Conservation (phyloP, 2,329 filamentous ascomycete species). For the Monilinia vaccinii-corymbosi region DNA sequence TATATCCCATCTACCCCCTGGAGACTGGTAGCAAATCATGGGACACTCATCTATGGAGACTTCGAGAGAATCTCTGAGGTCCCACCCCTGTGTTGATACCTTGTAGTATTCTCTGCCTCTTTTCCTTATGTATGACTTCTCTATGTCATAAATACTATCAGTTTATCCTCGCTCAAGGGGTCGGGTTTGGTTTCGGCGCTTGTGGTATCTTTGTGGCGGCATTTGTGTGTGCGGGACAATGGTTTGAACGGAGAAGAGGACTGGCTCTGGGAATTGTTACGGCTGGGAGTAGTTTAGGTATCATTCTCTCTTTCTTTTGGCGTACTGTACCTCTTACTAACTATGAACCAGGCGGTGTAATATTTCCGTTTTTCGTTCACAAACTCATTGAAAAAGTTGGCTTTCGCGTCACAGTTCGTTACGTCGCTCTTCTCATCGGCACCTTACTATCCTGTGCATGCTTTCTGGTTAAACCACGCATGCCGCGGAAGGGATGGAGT, state of each 20-base stretch:
- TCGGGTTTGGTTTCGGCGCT: constrained; percentile 37
- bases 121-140: constrained; percentile 55
- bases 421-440: background rate
- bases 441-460: background rate
- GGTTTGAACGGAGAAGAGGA: constrained; percentile 38
- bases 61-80: constrained; percentile 34
- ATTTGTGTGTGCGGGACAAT: constrained; percentile 35
- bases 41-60: constrained; percentile 12
- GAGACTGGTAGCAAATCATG: constrained; percentile 12
- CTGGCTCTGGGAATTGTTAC: constrained; percentile 39
- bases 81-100: constrained; percentile 44
- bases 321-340: background rate
- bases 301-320: constrained; percentile 35
- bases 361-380: constrained; percentile 1
- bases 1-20: constrained; percentile 15
- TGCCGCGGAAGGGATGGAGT: background rate
- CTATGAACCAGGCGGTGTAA: constrained; percentile 25
- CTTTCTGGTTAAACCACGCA: background rate
- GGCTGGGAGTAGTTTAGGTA: constrained; percentile 38
- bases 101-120: constrained; percentile 47
- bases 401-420: background rate
- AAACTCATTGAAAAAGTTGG: constrained; percentile 29
- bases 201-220: constrained; percentile 36
- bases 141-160: constrained; percentile 47
- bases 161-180: constrained; percentile 39